Base-by-base conservation (phyloP, 2,329 filamentous ascomycete species). In the Parastagonospora avenae region DNA sequence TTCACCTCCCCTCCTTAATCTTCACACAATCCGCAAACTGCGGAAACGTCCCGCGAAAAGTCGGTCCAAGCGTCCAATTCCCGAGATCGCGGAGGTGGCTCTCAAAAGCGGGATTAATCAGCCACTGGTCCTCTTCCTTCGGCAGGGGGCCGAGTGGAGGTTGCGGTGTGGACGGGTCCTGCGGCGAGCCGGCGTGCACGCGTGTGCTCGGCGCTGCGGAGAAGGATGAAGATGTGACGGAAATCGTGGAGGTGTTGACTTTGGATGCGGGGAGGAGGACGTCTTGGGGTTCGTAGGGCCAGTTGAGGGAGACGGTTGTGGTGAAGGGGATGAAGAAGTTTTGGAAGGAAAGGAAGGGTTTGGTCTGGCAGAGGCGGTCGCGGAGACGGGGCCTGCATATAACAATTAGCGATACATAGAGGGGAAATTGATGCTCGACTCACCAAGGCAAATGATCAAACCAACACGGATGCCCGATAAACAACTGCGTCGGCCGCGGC, bases 101-200 rank as follows among this genome's bases (percentile, higher is more conserved):
- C 74, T 95, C 90, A 70, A 96, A 96, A 0, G 91, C 89, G 0
- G 91, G 91, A 58, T 94, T 96, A 56, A 96, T 91, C 57, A 89
- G 80, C 52, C 91, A 78, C 63, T 92, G 87, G 8, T 87, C 84
- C 2, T 71, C 68, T 12, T 71, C 71, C 19, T 60, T 65, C 8
- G 59, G 57, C 1, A 64, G 47, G 2, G 39, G 16, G 7, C 51
- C 54, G n/a, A 43, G 48, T 9, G 43, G 46, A 7, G 62, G 35
- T 10, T 60, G 62, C 1, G 66, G 66, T 2, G 67, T 70, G 1
- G 58, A 54, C 2, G 67, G 64, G 1, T 46, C 59, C 4, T 55
- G 50, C 4, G 70, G 69, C 1, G 66, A 69, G 8, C 60, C 65
- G 6, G 64, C 60, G 33, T 68, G 59, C 15, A 67, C 67, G 32